These are phyloP conservation scores for Ophiostoma sp. DNA, from an alignment of 2,329 filamentous ascomycete species.

Conservation along the genomic window DNA sequence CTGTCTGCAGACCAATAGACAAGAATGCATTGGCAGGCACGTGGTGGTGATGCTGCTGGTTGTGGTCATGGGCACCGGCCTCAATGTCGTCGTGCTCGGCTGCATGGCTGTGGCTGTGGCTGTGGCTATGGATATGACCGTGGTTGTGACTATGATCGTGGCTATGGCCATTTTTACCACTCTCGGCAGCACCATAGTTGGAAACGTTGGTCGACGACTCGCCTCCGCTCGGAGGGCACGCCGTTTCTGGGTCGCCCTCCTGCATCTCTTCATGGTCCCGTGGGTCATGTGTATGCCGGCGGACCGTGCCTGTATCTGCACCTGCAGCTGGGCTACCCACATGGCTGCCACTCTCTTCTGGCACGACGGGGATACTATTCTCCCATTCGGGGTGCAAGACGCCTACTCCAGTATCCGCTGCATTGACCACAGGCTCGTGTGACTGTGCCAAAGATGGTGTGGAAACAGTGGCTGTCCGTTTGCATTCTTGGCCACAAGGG, in stretches of 20 bases:
- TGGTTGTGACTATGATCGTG: constrained; percentile 13
- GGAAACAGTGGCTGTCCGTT: constrained; percentile 45
- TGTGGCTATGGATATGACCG: not conserved
- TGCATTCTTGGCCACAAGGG: constrained; percentile 61
- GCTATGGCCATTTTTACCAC: not conserved
- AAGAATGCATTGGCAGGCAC: constrained; percentile 91
- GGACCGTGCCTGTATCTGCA: not conserved
- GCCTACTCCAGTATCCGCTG: not conserved
- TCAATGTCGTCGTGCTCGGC: not conserved
- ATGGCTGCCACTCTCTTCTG: not conserved
- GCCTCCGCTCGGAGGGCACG: constrained; percentile 9
- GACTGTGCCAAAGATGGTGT: no score
- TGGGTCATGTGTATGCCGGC: constrained; percentile 10
- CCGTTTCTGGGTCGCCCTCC: constrained; percentile 23
- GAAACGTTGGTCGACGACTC: constrained; percentile 10
- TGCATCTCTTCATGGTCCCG: constrained; percentile 33
- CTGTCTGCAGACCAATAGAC: constrained; percentile 91
- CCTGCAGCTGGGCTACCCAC: not conserved
- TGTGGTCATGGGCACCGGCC: not conserved
- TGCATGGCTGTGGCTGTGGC: not conserved
- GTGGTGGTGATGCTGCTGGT: constrained; percentile 74
- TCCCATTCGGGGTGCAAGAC: not conserved
- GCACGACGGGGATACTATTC: not conserved
- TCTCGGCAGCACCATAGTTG: not conserved
- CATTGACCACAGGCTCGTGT: not conserved